Evolutionary conservation across 257 asterid genomes (phyloP).

Genomic region (Marsdenia floribunda): DNA sequence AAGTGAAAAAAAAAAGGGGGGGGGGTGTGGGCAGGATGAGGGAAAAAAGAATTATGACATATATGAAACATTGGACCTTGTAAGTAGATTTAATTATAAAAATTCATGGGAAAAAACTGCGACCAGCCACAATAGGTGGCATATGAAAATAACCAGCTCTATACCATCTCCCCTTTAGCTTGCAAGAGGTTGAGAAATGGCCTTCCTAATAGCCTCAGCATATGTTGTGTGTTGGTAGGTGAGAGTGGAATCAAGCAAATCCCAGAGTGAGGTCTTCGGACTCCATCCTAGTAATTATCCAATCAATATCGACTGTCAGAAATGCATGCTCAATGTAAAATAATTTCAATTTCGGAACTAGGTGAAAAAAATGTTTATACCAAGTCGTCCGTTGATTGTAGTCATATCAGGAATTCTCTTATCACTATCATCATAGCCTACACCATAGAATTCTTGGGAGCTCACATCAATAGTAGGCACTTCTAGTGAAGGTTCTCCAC

Average conservation of each 20-base stretch:
- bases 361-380: constrained; percentile 30
- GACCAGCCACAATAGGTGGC: constrained; percentile 7
- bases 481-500: constrained; percentile 67
- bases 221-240: constrained; percentile 72
- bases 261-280: constrained; percentile 68
- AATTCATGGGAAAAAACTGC: constrained; percentile 13
- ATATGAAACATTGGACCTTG: constrained; percentile 8
- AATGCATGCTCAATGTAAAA: background rate
- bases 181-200: constrained; percentile 53
- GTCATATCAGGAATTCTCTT: constrained; percentile 98
- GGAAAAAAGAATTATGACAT: background rate
- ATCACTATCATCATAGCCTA: constrained; percentile 95
- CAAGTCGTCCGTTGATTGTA: constrained; percentile 82
- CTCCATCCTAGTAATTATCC: constrained; percentile 45
- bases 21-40: too few species aligned
- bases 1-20: background rate
- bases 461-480: constrained; percentile 70
- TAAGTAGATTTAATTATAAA: constrained; percentile 23
- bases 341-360: background rate
- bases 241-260: constrained; percentile 69
- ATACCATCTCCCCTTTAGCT: constrained; percentile 23
- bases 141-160: constrained; percentile 9
- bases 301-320: constrained; percentile 5
- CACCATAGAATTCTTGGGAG: constrained; percentile 93
- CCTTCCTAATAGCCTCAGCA: constrained; percentile 66